A percentile compares a stretch with the other conserved stretches of the same genome.
These are phyloP conservation scores for Beauveria brongniartii DNA, from an alignment of 2,329 filamentous ascomycete genomes.

Conservation along the genomic window DNA sequence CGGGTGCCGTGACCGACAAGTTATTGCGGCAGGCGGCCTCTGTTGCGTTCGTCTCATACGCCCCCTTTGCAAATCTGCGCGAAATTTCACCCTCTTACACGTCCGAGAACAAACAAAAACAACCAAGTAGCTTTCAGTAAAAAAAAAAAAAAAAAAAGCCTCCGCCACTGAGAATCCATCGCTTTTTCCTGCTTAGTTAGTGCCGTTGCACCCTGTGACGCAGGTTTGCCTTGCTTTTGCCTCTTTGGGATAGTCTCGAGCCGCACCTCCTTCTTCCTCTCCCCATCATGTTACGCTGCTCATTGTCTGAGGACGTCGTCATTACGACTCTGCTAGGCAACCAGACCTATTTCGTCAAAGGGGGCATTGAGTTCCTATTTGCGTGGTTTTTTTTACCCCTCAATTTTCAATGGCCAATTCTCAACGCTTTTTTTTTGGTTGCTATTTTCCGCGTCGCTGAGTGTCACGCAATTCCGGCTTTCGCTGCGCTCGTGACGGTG, in stretches of 20 bases:
- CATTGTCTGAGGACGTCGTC: not conserved
- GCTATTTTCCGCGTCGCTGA: not conserved
- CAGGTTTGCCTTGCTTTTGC: slow-evolving; percentile 1
- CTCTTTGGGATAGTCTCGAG: slow-evolving; percentile 4
- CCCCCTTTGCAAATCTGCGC: not conserved
- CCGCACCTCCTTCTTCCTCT: not conserved
- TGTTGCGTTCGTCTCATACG: not conserved
- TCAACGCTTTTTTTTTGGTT: too few species aligned
- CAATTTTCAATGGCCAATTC: too few species aligned
- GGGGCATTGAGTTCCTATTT: not conserved
- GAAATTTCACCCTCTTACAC: not conserved
- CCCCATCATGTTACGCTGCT: not conserved
- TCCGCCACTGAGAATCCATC: not conserved
- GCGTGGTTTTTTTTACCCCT: not conserved
- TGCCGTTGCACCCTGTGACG: not conserved
- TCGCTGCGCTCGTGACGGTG: not conserved
- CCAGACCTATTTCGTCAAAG: not conserved
- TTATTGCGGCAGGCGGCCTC: not conserved
- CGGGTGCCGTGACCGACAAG: not conserved
- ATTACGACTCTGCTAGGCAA: not conserved
- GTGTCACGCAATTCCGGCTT: not conserved
- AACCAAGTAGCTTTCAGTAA: not conserved
- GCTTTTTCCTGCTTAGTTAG: not conserved
- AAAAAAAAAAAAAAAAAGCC: not conserved
- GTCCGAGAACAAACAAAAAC: not conserved